Evolutionary conservation across 2,329 filamentous ascomycete genomes (phyloP), one percentile per base, ranked within the genome.

Genomic region (Piedraia hortae): DNA sequence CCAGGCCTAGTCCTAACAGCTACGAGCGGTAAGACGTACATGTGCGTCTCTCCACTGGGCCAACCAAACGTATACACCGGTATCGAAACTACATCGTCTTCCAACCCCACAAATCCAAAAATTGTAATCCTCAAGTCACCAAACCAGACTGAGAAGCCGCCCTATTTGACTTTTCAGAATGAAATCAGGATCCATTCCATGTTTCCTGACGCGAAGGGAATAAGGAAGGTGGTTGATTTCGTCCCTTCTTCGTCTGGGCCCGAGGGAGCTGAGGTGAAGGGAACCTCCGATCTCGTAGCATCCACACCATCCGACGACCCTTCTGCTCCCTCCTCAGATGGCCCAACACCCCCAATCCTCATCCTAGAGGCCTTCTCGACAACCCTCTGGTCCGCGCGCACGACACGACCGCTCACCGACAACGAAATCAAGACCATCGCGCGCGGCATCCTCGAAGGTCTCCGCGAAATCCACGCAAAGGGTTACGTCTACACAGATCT

Each of bases 121-220:
- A 26, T 38, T 14, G 30, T 37, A 10, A 28, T 39, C 4, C 24
- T 39, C 20, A 39, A 39, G 22, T 27, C 32, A 8, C 37, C 37
- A 2, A 30, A 28, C 11, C 21, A 24, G 6, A 24, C 31, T 14
- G 35, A 37, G 20, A 24, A 18, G 1, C 22, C 23, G 5, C 20
- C 26, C 23, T 38, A 30, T 29, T 36, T 36, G 2, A 19, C 24
- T 4, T 38, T 39, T 23, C 28, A 31, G 14, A 29, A 36, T 12
- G 37, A 39, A 21, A 37, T 39, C 33, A 30, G 36, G 21, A 38
- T 39, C 32, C 37, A 39, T 20, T 34, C 38, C 26, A 24, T 39
- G 5, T 29, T 38, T 24, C 38, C 36, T 17, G 29, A 31, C 15
- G 31, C 25, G 10, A 16, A 21, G 7, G 23, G 18, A 12, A 32